A percentile compares a stretch with the other conserved stretches of the same genome.
These are phyloP conservation scores for Pleurotus pulmonarius DNA, from an alignment of 768 basidiomycete species.

Conservation along the genomic window DNA sequence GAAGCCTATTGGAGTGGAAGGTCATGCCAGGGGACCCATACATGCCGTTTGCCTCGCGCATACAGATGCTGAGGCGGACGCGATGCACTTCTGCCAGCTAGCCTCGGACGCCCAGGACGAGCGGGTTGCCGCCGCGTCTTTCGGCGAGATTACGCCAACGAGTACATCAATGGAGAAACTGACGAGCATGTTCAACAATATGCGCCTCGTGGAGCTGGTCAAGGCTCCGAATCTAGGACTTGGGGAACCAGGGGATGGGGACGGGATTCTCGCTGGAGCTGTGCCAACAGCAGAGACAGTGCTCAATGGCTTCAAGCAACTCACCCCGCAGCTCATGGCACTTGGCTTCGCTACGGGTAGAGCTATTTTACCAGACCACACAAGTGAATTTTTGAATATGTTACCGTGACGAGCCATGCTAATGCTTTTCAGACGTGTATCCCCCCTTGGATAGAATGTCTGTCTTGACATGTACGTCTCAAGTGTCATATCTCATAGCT, in stretches of 20 bases:
- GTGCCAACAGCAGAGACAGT: slow-evolving; percentile 74
- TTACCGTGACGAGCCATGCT: neutral
- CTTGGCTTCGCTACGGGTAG: slow-evolving; percentile 74
- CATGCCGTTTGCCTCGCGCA: slow-evolving; percentile 73
- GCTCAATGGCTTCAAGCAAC: slow-evolving; percentile 59
- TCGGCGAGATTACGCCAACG: slow-evolving; percentile 32
- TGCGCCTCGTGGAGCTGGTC: slow-evolving; percentile 62
- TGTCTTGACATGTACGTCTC: slow-evolving; percentile 66
- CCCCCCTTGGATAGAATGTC: slow-evolving; percentile 79
- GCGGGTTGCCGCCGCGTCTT: neutral
- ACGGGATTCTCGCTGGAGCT: slow-evolving; percentile 69
- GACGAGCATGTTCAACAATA: slow-evolving; percentile 46
- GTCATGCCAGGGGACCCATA: slow-evolving; percentile 39
- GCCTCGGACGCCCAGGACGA: slow-evolving; percentile 12
- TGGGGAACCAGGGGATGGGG: slow-evolving; percentile 66
- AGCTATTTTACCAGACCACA: slow-evolving; percentile 63
- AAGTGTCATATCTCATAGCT: neutral
- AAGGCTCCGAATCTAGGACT: slow-evolving; percentile 62
- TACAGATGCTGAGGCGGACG: slow-evolving; percentile 59
- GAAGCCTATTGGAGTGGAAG: slow-evolving; percentile 14
- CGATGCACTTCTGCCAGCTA: slow-evolving; percentile 55
- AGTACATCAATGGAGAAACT: slow-evolving; percentile 49
- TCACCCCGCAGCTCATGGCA: slow-evolving; percentile 76
- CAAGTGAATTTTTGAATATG: slow-evolving; percentile 30
- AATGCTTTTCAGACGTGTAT: slow-evolving; percentile 41